Evolutionary conservation across 768 basidiomycete genomes (phyloP).

Genomic region (Lactarius hengduanensis): DNA sequence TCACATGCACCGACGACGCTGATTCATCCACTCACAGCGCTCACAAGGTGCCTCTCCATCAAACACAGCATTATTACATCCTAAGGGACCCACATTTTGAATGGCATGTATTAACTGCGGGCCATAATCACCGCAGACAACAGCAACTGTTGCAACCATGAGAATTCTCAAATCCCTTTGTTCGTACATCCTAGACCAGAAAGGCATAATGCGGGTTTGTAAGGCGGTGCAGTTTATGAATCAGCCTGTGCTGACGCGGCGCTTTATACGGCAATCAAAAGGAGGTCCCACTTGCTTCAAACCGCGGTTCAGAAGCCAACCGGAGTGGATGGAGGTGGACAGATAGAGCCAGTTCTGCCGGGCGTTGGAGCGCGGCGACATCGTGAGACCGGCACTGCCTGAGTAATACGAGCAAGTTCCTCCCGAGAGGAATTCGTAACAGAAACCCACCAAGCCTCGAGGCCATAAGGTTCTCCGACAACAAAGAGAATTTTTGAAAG

Average conservation of each 20-base stretch:
- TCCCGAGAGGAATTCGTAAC: conserved; percentile 14
- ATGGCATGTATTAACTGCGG: neutral
- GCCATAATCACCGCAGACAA: neutral
- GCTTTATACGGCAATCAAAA: conserved; percentile 12
- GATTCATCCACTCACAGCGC: conserved; percentile 17
- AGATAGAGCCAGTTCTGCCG: neutral
- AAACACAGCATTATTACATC: conserved; percentile 18
- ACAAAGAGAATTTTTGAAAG: neutral
- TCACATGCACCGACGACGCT: conserved; percentile 13
- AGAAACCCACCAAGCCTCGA: conserved; percentile 7
- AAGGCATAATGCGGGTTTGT: conserved; percentile 1
- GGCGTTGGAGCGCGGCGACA: neutral
- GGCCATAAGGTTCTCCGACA: neutral
- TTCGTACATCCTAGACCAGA: neutral
- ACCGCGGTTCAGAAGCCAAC: neutral
- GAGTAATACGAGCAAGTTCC: neutral
- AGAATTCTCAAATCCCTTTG: neutral
- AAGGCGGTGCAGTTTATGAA: conserved; percentile 12
- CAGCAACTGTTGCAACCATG: neutral
- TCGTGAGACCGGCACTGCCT: neutral
- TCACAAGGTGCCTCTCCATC: neutral
- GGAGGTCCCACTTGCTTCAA: neutral
- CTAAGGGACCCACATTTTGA: neutral
- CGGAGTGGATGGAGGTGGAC: neutral
- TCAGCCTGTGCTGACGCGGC: conserved; percentile 9